phyloP scores from a whole-genome alignment of 2,329 filamentous ascomycete species.

The Parasarocladium wereldwijsianum region DNA sequence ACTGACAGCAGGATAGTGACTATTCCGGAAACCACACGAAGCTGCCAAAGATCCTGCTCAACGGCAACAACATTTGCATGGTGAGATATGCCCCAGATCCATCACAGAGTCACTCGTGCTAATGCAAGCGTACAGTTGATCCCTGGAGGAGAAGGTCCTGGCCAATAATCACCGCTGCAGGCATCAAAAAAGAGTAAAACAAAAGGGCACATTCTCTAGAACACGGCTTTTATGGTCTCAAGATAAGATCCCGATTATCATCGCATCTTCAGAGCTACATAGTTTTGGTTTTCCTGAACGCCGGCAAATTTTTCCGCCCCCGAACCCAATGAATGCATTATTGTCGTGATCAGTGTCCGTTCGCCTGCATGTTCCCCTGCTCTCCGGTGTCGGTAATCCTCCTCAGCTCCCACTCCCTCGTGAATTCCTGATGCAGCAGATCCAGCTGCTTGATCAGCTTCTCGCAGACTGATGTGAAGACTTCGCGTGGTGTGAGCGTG shows the following conservation, averaged over 20 bases:
- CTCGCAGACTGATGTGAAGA: constrained; percentile 65
- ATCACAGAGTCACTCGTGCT: neutral
- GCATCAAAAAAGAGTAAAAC: too few species aligned
- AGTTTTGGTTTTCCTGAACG: neutral
- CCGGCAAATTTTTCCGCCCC: neutral
- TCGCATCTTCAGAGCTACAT: too few species aligned
- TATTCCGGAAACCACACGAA: constrained; percentile 80
- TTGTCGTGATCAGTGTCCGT: constrained; percentile 15
- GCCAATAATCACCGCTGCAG: too few species aligned
- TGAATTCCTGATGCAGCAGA: constrained; percentile 74
- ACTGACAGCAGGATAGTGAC: constrained; percentile 44
- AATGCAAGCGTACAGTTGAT: constrained; percentile 43
- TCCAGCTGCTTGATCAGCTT: constrained; percentile 71
- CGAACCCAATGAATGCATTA: too few species aligned
- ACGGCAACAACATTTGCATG: constrained; percentile 99
- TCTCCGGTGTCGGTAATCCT: constrained; percentile 64
- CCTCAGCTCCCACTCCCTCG: constrained; percentile 77
- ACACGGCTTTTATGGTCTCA: neutral
- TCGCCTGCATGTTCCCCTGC: constrained; percentile 28
- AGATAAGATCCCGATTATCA: too few species aligned
- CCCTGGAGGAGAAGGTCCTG: constrained; percentile 60
- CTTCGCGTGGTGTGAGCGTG: constrained; percentile 74
- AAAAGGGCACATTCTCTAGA: too few species aligned
- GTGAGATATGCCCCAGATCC: constrained; percentile 32
- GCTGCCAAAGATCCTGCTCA: constrained; percentile 85